Base-by-base conservation (phyloP, 352 stramenopile species). In the Blastocystis sp. region DNA sequence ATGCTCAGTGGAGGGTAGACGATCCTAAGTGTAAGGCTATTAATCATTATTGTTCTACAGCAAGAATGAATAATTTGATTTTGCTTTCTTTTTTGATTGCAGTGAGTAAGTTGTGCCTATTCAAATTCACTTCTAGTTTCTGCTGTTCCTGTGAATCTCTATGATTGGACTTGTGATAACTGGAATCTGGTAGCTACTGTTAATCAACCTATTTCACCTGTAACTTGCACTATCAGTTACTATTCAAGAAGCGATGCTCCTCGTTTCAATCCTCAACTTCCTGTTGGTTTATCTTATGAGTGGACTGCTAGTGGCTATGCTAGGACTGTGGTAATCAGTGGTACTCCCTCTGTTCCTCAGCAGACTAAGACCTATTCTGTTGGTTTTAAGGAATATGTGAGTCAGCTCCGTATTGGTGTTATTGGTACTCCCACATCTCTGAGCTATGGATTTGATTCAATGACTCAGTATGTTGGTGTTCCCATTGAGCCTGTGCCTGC, bases 381-480 rank as follows among this genome's bases (percentile, higher is more conserved):
- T 11, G 69, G 69, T 64, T 59, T 59, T 27, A 81, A 81, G 69
- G 69, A 81, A 44, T 81, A 27, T 17, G 48, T 62, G n/a, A 81
- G 33, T 62, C 69, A 81, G 69, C 44, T 81, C 5, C 69, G 69
- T 64, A 81, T 81, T 81, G 69, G 69, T 81, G 60, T 81, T 54
- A 81, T 81, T 81, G 69, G 69, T 42, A 7, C 42, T 30, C 42
- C 48, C 22, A 42, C 42, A n/a, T 42, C 33, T 62, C 69, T 88
- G 37, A 88, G 77, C 40, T 88, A 88, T 51, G 77, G 77, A 75
- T 88, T 88, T 42, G 62, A 88, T 40, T 58, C 48, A 4, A 88
- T 88, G 58, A 70, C 48, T 33, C 58, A 77, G 62, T 88, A 88
- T 37, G 58, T 58, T 15, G 53, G 44, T 42, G 58, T 88, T 11